Base-by-base conservation (phyloP, 495 filamentous ascomycete genomes). In the Parathielavia hyrcaniae region DNA sequence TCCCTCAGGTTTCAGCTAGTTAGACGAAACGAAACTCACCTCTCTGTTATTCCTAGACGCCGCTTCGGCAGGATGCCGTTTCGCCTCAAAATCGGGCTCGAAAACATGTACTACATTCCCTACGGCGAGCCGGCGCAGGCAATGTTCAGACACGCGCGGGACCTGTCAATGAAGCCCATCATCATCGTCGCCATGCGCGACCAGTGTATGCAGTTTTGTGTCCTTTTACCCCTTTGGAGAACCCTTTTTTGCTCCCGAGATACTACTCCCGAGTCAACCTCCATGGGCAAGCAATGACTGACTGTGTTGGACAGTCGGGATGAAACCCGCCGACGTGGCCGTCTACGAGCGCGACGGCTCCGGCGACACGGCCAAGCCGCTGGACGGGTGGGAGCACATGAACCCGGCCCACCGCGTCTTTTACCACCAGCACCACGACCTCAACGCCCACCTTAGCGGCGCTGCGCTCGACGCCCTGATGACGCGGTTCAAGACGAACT, bases 101-200 rank as follows among this genome's bases (percentile, higher is more conserved):
- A 64, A 8, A 55, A 56, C 16, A 53, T 68, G 43, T 60, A 63
- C 57, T 61, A 60, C 58, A 30, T 63, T 12, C 59, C 63, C 5
- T 52, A 55, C 44, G 57, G 55, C 35, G 57, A 58, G 20, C 45
- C 51, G 4, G 22, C 59, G n/a, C 50, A 57, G 34, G 54, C 59
- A 41, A 44, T 68, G 22, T 60, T 60, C 51, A 53, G 50, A 16
- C 14, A 26, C 39, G 60, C 60, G 35, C 58, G 57, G 0, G 60
- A 62, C 19, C 41, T 60, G 22, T 49, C 60, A 11, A 39, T 48
- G 40, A 59, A 64, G 45, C 62, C 58, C n/a, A 64, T 59, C 20
- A 59, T 54, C 50, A 26, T 65, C 10, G 34, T 50, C 19, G 36
- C 57, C 23, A 56, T 61, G 26, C 50, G 53, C 26, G 61, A 60